These are phyloP conservation scores for Aspergillus diversus DNA, from an alignment of 495 filamentous ascomycete species.

Conservation along the genomic window DNA sequence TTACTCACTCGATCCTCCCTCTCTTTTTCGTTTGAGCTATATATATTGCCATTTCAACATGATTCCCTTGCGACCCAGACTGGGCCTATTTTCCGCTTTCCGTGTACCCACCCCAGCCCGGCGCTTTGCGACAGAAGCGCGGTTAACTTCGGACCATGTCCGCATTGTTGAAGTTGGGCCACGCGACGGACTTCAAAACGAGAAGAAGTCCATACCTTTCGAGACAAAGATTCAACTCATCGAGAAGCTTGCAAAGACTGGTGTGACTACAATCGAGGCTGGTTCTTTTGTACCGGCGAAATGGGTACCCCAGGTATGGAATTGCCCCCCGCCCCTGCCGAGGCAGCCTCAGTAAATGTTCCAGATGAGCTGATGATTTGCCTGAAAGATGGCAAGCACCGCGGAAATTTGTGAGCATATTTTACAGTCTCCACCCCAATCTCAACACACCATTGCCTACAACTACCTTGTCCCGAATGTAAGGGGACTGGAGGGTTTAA, in stretches of 20 bases:
- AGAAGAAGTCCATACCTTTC: slow-evolving; percentile 79
- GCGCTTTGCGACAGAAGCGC: slow-evolving; percentile 49
- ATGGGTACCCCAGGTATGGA: slow-evolving; percentile 91
- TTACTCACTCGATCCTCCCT: not conserved
- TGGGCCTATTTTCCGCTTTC: slow-evolving; percentile 39
- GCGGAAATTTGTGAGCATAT: slow-evolving; percentile 78
- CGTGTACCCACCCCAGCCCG: slow-evolving; percentile 34
- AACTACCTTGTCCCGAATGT: slow-evolving; percentile 92
- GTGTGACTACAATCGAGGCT: slow-evolving; percentile 86
- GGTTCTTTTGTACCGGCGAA: slow-evolving; percentile 94
- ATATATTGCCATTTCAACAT: slow-evolving; percentile 17
- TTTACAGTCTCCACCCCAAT: slow-evolving; percentile 59
- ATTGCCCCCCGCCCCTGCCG: slow-evolving; percentile 1
- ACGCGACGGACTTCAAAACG: slow-evolving; percentile 94
- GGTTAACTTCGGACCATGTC: slow-evolving; percentile 56
- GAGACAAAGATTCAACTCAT: slow-evolving; percentile 87
- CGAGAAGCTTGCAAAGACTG: slow-evolving; percentile 77
- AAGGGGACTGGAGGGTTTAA: slow-evolving; percentile 69
- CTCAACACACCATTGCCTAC: slow-evolving; percentile 74
- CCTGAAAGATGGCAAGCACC: slow-evolving; percentile 86
- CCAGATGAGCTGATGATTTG: slow-evolving; percentile 4
- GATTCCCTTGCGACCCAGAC: slow-evolving; percentile 29
- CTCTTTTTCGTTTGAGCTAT: not conserved
- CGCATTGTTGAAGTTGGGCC: slow-evolving; percentile 91
- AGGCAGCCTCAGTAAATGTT: not conserved